These are phyloP conservation scores for Colletotrichum scovillei DNA, from an alignment of 2,329 filamentous ascomycete species.

Conservation along the genomic window DNA sequence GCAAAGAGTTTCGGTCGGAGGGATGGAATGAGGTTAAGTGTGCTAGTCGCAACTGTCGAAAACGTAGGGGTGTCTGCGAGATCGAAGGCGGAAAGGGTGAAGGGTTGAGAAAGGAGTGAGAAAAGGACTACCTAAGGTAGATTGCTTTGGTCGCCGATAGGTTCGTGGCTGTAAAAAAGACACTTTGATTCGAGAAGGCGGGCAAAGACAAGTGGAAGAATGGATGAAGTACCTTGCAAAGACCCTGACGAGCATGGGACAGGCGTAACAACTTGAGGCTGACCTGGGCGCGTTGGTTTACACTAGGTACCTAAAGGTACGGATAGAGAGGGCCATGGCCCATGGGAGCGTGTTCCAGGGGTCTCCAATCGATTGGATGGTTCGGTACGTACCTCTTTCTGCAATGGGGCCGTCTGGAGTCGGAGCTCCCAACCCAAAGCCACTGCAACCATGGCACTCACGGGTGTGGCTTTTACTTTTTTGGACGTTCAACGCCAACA, in stretches of 20 bases:
- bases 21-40: neutral
- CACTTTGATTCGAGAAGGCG: neutral
- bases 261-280: constrained; percentile 24
- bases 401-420: neutral
- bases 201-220: neutral
- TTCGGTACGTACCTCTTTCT: neutral
- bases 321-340: neutral
- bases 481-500: neutral
- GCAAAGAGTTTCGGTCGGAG: neutral
- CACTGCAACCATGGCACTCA: neutral
- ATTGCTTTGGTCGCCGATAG: neutral
- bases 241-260: constrained; percentile 14
- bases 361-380: constrained; percentile 3
- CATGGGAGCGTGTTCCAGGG: constrained; percentile 17
- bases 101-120: neutral
- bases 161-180: neutral
- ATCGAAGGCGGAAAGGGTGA: neutral
- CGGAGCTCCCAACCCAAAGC: neutral
- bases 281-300: constrained; percentile 24
- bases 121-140: neutral
- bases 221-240: neutral
- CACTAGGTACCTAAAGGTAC: neutral
- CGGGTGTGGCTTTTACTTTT: neutral
- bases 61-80: neutral
- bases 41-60: neutral